Base-by-base conservation (phyloP, 2,329 filamentous ascomycete genomes). In the Aspergillus clavatus region DNA sequence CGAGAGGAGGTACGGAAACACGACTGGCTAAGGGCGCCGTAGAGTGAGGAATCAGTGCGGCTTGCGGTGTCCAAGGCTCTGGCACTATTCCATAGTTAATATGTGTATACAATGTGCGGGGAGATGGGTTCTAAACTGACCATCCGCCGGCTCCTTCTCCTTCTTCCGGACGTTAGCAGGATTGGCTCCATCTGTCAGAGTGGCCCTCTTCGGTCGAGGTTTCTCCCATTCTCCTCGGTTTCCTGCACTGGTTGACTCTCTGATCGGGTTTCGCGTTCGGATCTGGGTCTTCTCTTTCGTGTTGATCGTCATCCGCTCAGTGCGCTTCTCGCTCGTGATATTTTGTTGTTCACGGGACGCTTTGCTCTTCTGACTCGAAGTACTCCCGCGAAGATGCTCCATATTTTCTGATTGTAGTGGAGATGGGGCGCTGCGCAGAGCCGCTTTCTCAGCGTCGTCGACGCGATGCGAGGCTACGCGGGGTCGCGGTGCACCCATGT, bases 21-120 rank as follows among this genome's bases (percentile, higher is more conserved):
- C 82, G 75, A 46, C 73, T 83, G 2, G 89, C 87, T 38, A 95
- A 72, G 2, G 91, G 91, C 16, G 82, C 82, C 19, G 79, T 78
- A 7, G 81, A 82, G 48, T 81, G 79, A 38, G 87, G 80, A 47
- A 90, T 74, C 18, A 97, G 72, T 1, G 79, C 84, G 7, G 83
- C 91, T 62, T 88, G 80, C 0, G 93, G 91, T 45, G 82, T 83
- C 93, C 93, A 97, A 60, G 74, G 67, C 41, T 62, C 70, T 67
- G n/a, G n/a, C n/a, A 54, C 47, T 53, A 39, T 35, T 49, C 12
- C 40, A 46, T 14, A 14, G 54, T 58, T 37, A 60, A 50, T 36
- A 4, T 5, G 23, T 26, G 37, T 21, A 39, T 33, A 18, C 29
- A 21, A 24, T 11, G 36, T 19, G n/a, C 35, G 29, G 35, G 37